Evolutionary conservation across 192 early-diverging fungal genomes (phyloP).

Genomic region (Phlyctochytrium bullatum): DNA sequence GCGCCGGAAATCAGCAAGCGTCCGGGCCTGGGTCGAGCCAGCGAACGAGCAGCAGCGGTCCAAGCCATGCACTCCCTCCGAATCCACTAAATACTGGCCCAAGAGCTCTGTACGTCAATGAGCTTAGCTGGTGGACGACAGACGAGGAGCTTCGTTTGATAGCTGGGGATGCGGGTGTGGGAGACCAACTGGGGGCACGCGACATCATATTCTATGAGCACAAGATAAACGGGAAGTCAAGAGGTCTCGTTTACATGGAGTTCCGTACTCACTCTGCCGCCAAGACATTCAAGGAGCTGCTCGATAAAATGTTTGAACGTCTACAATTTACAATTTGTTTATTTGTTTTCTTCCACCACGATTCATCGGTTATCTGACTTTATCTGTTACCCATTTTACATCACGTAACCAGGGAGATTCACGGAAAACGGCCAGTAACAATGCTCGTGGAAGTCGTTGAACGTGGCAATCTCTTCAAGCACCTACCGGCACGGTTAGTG

Average conservation of each 20-base stretch:
- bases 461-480: neutral
- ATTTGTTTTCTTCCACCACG: too few species aligned
- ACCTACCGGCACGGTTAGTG: neutral
- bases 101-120: conserved; percentile 40
- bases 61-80: neutral
- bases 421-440: neutral
- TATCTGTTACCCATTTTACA: too few species aligned
- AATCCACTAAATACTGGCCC: neutral
- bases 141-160: conserved; percentile 51
- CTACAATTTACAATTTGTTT: too few species aligned
- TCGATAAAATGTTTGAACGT: conserved; percentile 43
- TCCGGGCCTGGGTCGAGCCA: neutral
- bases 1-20: neutral
- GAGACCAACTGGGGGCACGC: conserved; percentile 33
- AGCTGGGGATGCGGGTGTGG: conserved; percentile 47
- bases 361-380: too few species aligned
- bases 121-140: conserved; percentile 54
- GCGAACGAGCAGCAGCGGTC: neutral
- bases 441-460: neutral
- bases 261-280: conserved; percentile 46
- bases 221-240: conserved; percentile 66
- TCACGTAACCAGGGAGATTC: neutral
- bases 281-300: conserved; percentile 30
- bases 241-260: conserved; percentile 58
- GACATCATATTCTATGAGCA: conserved; percentile 60